Conservation (phyloP, 208 protist species). For the Wallacemonas sp. region DNA sequence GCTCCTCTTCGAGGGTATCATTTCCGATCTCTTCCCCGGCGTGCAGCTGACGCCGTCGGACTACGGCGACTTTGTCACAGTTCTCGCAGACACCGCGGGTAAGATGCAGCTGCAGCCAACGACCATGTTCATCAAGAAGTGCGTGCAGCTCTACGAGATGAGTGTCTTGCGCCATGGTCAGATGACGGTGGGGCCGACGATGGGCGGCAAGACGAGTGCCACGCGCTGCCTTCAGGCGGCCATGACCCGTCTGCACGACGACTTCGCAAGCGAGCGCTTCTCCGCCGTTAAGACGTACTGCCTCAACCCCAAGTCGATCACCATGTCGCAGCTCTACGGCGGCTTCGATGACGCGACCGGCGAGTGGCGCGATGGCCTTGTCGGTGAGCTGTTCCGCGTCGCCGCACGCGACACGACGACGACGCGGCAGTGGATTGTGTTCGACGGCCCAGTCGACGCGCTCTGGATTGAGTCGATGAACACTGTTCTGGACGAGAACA, state of each 20-base stretch:
- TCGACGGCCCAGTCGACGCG: conserved; percentile 96
- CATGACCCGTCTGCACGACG: conserved; percentile 81
- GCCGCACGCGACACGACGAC: conserved; percentile 85
- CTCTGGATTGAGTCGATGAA: conserved; percentile 97
- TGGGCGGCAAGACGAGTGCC: conserved; percentile 95
- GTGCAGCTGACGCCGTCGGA: conserved; percentile 87
- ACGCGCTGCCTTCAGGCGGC: conserved; percentile 81
- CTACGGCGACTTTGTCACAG: conserved; percentile 90
- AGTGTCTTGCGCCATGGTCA: conserved; percentile 97
- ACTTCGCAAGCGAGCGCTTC: conserved; percentile 77
- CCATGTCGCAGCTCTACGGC: conserved; percentile 97
- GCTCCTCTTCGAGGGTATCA: conserved; percentile 95
- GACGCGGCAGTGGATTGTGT: conserved; percentile 95
- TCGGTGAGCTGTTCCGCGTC: conserved; percentile 93
- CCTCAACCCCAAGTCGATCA: conserved; percentile 98
- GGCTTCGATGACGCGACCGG: conserved; percentile 95
- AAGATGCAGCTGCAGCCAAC: conserved; percentile 93
- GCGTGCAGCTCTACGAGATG: conserved; percentile 98
- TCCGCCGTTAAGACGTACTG: conserved; percentile 84
- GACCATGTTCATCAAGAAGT: conserved; percentile 95
- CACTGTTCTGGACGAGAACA: conserved; percentile 95
- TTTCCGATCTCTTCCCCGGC: conserved; percentile 97
- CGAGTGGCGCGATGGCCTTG: conserved; percentile 97
- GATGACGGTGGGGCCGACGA: conserved; percentile 97
- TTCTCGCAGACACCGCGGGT: conserved; percentile 68